Evolutionary conservation across 2,329 filamentous ascomycete species (phyloP), one percentile per base, ranked within the genome.

Genomic region (Zasmidium angulare): DNA sequence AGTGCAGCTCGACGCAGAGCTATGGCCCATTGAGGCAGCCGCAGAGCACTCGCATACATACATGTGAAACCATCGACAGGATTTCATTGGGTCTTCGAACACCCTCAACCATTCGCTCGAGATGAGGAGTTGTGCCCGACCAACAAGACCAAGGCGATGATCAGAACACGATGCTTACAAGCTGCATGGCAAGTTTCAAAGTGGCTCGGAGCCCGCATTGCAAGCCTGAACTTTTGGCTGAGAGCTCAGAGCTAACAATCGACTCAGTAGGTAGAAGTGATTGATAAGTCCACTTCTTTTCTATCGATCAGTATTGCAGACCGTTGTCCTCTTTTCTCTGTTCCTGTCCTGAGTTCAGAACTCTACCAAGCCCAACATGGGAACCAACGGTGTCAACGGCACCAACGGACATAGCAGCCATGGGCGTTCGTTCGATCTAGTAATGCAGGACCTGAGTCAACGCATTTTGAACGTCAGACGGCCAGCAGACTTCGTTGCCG

Each of bases 391-490:
- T 10, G 36, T 19, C n/a, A 43, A 43, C 14, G 29, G 29, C 7
- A 14, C 29, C 29, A 36, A 36, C n/a, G 36, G 36, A 14, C 36
- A 43, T 17, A 19, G 36, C 36, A 43, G 14, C 6, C 6, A 43
- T 49, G 74, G 63, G 74, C 74, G 53, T n/a, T 12, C 21, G 6
- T 56, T 56, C 22, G 17, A 50, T 9, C 11, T 24, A 7, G 46
- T 56, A 17, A 56, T 49, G 53, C 46, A 36, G 19, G 43, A 56
- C 19, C 46, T 56, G 11, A 50, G 53, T 22, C 3, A 56, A 36
- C 19, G 22, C 10, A 46, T 56, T 12, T 10, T 40, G 19, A 48
- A 26, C n/a, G 40, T 48, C 20, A 56, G 26, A 21, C 43, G 46
- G 10, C 53, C 53, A 21, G 46, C 53, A 14, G 53, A 56, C 53